Base-by-base conservation (phyloP, 371 early-diverging fungal genomes). In the Mucor lusitanicus region DNA sequence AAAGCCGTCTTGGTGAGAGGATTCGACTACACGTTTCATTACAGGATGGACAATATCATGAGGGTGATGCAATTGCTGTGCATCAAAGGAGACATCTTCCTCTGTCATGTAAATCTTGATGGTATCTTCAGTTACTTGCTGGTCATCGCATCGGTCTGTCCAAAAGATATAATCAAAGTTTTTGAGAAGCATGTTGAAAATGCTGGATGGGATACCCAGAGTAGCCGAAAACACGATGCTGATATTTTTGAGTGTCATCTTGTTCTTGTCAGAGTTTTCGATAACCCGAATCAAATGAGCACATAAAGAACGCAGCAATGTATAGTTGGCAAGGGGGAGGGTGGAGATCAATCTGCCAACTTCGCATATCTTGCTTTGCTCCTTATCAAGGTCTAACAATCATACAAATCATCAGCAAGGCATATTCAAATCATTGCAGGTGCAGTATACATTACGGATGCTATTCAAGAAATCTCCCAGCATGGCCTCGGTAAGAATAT, bases 161-260 rank as follows among this genome's bases (percentile, higher is more conserved):
- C 87, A 87, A 69, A 98, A 97, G 35, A 97, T 90, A 63, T 89
- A 88, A 50, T 91, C 90, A 74, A 95, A 98, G 59, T 96, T 94
- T 3, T 91, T 85, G 79, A 97, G 85, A 74, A 98, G 85, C 67
- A 97, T 77, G 35, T 85, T 91, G 61, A 98, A 94, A 2, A 98
- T 89, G 8, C 91, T 90, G 15, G 95, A 94, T 1, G 97, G 96
- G 61, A 98, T 93, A 6, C 92, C 92, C 6, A 97, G 79, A 9
- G 97, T 97, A 5, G 97, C 96, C 21, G 95, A 92, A 69, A 97
- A 97, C 1, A 98, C 95, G 60, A 97, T 97, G 32, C 95, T 94
- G 32, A 98, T 88, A 78, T 97, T 97, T 17, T 94, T 88, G 56
- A 94, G 83, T 4, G 89, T 97, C 99, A 98, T 98, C 80, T 92